A percentile compares a stretch with the other conserved stretches of the same genome.
Conservation (phyloP, 2,329 filamentous ascomycete species). For the Ilyonectria destructans region DNA sequence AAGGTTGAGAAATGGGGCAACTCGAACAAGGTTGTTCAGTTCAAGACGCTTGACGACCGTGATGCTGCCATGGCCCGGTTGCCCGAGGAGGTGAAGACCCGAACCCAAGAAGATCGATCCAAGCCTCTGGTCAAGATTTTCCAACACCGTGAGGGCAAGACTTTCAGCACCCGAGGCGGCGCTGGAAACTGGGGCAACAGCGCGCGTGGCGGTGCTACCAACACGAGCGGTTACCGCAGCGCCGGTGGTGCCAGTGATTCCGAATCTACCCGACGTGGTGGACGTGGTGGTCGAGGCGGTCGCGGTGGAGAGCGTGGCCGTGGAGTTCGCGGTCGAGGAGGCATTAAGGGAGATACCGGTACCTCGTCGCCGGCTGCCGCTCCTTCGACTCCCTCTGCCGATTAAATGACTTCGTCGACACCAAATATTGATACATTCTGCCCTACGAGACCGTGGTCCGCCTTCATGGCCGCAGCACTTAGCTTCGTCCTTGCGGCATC, state of each 20-base stretch:
- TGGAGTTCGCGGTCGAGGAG: conserved; percentile 70
- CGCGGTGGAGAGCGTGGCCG: conserved; percentile 73
- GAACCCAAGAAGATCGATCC: conserved; percentile 79
- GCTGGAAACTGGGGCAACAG: conserved; percentile 79
- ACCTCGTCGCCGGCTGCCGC: conserved; percentile 68
- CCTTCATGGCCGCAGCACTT: conserved; percentile 32
- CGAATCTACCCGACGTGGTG: conserved; percentile 71
- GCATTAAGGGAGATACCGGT: conserved; percentile 73
- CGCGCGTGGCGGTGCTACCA: conserved; percentile 71
- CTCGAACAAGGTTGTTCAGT: conserved; percentile 89
- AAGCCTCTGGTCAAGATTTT: conserved; percentile 90
- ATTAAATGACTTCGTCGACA: conserved; percentile 47
- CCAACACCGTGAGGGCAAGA: conserved; percentile 75
- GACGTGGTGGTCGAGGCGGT: conserved; percentile 71
- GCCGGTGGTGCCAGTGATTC: conserved; percentile 83
- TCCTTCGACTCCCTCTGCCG: conserved; percentile 66
- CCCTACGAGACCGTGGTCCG: conserved; percentile 35
- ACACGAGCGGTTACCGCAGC: conserved; percentile 86
- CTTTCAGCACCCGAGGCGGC: conserved; percentile 73
- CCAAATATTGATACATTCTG: conserved; percentile 34
- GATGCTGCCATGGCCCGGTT: conserved; percentile 84
- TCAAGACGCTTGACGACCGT: conserved; percentile 85
- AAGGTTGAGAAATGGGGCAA: conserved; percentile 85
- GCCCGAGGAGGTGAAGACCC: conserved; percentile 83
- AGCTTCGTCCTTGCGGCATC: conserved; percentile 41